Evolutionary conservation across 176 grass and related monocot genomes (phyloP), one percentile per base, ranked within the genome.

Genomic region (Cocos nucifera): DNA sequence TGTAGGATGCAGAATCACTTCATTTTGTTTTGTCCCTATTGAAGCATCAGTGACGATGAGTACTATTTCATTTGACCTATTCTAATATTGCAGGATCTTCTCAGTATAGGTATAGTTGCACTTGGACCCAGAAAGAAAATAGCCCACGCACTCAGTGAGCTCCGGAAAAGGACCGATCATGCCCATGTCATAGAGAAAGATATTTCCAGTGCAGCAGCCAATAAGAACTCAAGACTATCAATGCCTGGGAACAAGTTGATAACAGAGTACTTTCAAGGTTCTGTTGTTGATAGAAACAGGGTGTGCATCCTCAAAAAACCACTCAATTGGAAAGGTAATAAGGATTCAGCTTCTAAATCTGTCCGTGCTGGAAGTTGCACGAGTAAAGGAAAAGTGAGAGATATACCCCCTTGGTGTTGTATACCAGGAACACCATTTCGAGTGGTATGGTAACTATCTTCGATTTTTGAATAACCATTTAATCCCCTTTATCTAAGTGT

Each of bases 71-170:
- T 44, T 44, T 44, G 35, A 44, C 10, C 10, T 10, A 44, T 12
- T 12, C 9, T 44, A 44, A 22, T 35, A 67, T 69, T 87, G 53
- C 62, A 96, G 92, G 92, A 96, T 82, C 86, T 96, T 69, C 72
- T 88, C 15, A 73, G 79, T 52, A 83, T 88, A 53, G 92, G 92
- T 63, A 80, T 96, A 63, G 80, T 51, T 71, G 79, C 83, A 71
- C 80, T 96, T 80, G 87, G 86, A 78, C 83, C 83, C 50, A 84
- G 92, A 80, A 90, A 85, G 78, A 96, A 90, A 63, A 88, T 96
- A 69, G 54, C 60, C 15, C 81, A 73, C 85, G 64, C 83, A 53
- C 73, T 96, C 22, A 78, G 69, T 71, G 83, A 85, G 55, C 77
- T 88, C 39, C 56, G 69, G 23, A 85, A 78, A 73, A 87, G 73